These are phyloP conservation scores for Coprinopsis cinerea DNA, from an alignment of 768 basidiomycete species.

Conservation along the genomic window DNA sequence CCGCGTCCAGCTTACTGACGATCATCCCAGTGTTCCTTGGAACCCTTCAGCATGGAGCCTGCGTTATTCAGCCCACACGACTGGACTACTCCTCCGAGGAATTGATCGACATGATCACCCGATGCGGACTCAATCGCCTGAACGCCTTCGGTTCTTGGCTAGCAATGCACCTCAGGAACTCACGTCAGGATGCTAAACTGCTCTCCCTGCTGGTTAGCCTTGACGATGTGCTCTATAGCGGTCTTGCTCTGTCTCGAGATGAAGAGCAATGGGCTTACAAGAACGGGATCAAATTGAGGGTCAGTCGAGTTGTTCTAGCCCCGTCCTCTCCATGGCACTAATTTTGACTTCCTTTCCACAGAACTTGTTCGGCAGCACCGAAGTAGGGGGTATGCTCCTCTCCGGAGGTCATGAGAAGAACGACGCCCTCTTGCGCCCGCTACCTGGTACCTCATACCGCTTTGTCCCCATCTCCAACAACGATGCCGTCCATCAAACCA, in stretches of 20 bases:
- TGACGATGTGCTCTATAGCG: slow-evolving; percentile 61
- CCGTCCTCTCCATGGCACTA: slow-evolving; percentile 15
- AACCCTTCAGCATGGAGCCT: slow-evolving; percentile 63
- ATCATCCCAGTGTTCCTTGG: slow-evolving; percentile 59
- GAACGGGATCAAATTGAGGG: slow-evolving; percentile 59
- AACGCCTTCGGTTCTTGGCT: slow-evolving; percentile 74
- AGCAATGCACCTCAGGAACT: slow-evolving; percentile 51
- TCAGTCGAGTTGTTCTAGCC: slow-evolving; percentile 30
- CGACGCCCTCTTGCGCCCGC: slow-evolving; percentile 45
- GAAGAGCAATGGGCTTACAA: slow-evolving; percentile 68
- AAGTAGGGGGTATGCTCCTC: slow-evolving; percentile 67
- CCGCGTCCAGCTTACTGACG: slow-evolving; percentile 17
- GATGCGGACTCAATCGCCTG: slow-evolving; percentile 65
- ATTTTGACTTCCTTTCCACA: slow-evolving; percentile 23
- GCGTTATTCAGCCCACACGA: slow-evolving; percentile 64
- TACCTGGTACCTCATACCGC: slow-evolving; percentile 62
- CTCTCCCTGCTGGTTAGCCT: slow-evolving; percentile 49
- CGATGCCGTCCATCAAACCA: slow-evolving; percentile 47
- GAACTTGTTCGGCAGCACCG: slow-evolving; percentile 81
- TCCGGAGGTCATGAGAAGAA: slow-evolving; percentile 52
- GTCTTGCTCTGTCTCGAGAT: slow-evolving; percentile 57
- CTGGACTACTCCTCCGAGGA: slow-evolving; percentile 64
- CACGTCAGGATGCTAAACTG: slow-evolving; percentile 55
- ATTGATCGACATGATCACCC: slow-evolving; percentile 62
- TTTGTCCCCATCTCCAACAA: slow-evolving; percentile 53